Evolutionary conservation across 1,284 basidiomycete species (phyloP).

Genomic region (Ustilago trichophora): DNA sequence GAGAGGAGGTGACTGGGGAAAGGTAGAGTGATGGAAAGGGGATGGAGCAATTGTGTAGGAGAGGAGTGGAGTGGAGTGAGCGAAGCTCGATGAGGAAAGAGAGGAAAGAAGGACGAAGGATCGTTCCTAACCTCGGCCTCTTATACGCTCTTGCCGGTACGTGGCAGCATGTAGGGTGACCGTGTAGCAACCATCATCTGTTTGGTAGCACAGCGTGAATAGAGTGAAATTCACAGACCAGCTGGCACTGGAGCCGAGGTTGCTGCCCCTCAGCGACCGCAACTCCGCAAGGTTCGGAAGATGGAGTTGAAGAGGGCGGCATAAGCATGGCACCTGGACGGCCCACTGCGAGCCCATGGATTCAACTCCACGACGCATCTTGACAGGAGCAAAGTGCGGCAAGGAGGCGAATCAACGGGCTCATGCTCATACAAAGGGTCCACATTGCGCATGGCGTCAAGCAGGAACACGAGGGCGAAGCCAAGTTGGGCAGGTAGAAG

Average conservation of each 20-base stretch:
- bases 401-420: not conserved
- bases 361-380: slow-evolving; percentile 37
- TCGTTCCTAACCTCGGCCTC: not conserved
- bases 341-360: not conserved
- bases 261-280: too few species aligned
- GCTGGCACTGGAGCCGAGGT: too few species aligned
- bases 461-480: not conserved
- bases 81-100: slow-evolving; percentile 23
- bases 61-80: slow-evolving; percentile 20
- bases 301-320: not conserved
- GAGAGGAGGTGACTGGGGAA: not conserved
- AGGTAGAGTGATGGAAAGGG: not conserved
- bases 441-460: not conserved
- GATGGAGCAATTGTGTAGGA: not conserved
- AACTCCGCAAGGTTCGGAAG: not conserved
- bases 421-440: not conserved
- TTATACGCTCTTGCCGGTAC: slow-evolving; percentile 3
- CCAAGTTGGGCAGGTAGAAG: slow-evolving; percentile 10
- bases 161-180: too few species aligned
- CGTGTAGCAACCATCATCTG: too few species aligned
- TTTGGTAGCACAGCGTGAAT: not conserved
- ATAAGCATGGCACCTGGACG: not conserved
- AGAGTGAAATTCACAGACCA: too few species aligned
- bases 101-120: not conserved
- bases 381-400: slow-evolving; percentile 20